Evolutionary conservation across 352 stramenopile species (phyloP).

Genomic region (Pythium myriotylum): DNA sequence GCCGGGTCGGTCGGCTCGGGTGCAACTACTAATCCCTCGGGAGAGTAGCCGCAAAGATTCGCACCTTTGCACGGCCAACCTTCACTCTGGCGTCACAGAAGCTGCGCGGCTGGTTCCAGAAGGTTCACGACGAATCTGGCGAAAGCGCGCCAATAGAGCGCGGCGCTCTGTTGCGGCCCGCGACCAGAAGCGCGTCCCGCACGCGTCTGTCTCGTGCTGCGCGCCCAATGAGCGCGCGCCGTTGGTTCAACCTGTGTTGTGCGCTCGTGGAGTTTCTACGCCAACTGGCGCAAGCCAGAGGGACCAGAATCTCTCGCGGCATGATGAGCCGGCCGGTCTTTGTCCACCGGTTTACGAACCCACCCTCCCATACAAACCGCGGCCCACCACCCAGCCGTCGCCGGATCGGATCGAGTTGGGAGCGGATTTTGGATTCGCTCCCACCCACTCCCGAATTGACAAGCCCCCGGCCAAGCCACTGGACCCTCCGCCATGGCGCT

Average conservation of each 20-base stretch:
- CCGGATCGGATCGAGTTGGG: constrained; percentile 2
- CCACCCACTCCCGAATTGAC: constrained; percentile 36
- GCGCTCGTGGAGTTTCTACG: constrained; percentile 12
- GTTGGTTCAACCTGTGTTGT: constrained; percentile 21
- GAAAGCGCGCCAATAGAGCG: not conserved
- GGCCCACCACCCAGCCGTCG: constrained; percentile 9
- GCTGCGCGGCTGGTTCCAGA: not conserved
- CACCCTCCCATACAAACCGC: constrained; percentile 13
- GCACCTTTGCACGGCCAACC: not conserved
- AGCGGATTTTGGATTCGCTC: constrained; percentile 20
- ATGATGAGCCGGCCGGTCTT: constrained; percentile 23
- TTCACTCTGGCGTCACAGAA: not conserved
- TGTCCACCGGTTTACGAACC: constrained; percentile 20
- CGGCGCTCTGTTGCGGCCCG: not conserved
- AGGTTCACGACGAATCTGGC: not conserved
- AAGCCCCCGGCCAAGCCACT: constrained; percentile 15
- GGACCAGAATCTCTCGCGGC: constrained; percentile 19
- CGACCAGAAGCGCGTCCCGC: not conserved
- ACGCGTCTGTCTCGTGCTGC: constrained; percentile 23
- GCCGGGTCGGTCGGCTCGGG: no score
- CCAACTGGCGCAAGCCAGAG: constrained; percentile 17
- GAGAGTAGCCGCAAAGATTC: constrained; percentile 1
- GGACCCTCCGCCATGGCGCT: constrained; percentile 19
- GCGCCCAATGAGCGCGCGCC: constrained; percentile 22
- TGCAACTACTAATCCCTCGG: not conserved